phyloP scores from a whole-genome alignment of 2,329 filamentous ascomycete species.

The Pseudogymnoascus sp. region DNA sequence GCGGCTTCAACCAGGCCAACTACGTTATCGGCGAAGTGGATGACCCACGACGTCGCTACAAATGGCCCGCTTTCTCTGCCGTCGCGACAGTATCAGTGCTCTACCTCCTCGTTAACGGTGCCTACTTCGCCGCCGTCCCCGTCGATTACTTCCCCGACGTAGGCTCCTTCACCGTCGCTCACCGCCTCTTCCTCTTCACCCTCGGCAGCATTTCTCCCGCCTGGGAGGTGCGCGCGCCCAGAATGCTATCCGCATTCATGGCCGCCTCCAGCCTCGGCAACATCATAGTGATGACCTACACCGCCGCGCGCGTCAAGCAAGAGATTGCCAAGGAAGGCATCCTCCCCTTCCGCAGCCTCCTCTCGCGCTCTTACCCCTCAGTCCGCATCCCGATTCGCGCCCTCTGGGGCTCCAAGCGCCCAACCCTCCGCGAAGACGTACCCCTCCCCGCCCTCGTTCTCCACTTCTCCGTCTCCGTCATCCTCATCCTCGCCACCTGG shows the following conservation, averaged over 20 bases:
- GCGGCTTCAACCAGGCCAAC: slow-evolving; percentile 37
- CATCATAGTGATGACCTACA: slow-evolving; percentile 50
- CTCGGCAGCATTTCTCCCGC: slow-evolving; percentile 26
- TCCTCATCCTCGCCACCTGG: slow-evolving; percentile 13
- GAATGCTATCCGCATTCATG: slow-evolving; percentile 41
- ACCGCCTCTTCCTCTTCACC: slow-evolving; percentile 30
- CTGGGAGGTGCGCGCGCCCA: slow-evolving; percentile 17
- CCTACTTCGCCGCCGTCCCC: slow-evolving; percentile 37
- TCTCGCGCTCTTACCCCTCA: slow-evolving; percentile 26
- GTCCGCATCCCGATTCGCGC: slow-evolving; percentile 11
- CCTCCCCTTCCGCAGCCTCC: slow-evolving; percentile 42
- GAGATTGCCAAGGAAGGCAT: slow-evolving; percentile 53
- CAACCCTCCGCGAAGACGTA: slow-evolving; percentile 22
- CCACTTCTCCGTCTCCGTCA: neutral
- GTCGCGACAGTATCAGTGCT: slow-evolving; percentile 28
- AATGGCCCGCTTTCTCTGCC: slow-evolving; percentile 28
- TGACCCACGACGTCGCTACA: slow-evolving; percentile 31
- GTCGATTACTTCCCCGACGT: slow-evolving; percentile 19
- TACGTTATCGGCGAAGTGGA: slow-evolving; percentile 36
- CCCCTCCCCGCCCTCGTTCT: slow-evolving; percentile 25
- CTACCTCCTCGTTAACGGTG: slow-evolving; percentile 33
- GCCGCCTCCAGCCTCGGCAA: slow-evolving; percentile 49
- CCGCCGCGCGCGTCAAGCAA: slow-evolving; percentile 47
- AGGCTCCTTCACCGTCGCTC: slow-evolving; percentile 23
- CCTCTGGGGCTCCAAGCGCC: slow-evolving; percentile 23